phyloP scores from a whole-genome alignment of 2,329 filamentous ascomycete species.

The Pestalotiopsis sp. region DNA sequence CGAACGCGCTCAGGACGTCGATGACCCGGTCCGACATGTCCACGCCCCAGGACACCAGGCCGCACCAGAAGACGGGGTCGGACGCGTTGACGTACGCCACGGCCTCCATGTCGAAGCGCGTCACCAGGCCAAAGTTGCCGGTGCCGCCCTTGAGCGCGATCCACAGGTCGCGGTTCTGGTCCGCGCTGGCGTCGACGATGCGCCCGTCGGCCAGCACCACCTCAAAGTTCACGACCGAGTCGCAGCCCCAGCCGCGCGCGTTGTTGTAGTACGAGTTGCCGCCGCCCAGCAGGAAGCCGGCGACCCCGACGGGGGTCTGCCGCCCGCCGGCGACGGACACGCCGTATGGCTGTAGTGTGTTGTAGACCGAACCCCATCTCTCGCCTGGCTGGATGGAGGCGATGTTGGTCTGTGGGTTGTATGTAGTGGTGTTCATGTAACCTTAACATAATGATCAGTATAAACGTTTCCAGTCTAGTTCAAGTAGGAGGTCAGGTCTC shows the following conservation, averaged over 20 bases:
- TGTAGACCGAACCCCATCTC: constrained; percentile 27
- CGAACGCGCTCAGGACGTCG: constrained; percentile 19
- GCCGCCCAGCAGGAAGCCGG: constrained; percentile 29
- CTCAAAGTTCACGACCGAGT: constrained; percentile 44
- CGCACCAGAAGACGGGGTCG: background rate
- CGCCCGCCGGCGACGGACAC: constrained; percentile 27
- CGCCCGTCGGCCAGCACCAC: constrained; percentile 43
- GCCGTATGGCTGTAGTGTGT: constrained; percentile 18
- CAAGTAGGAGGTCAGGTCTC: too few relatives aligned
- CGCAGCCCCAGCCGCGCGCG: constrained; percentile 44
- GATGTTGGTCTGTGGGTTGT: constrained; percentile 28
- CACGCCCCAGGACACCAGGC: background rate
- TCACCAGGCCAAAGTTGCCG: constrained; percentile 45
- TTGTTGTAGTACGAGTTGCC: constrained; percentile 23
- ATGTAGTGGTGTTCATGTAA: constrained; percentile 27
- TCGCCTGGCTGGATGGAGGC: constrained; percentile 33
- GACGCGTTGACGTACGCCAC: constrained; percentile 2
- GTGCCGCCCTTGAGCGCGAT: constrained; percentile 47
- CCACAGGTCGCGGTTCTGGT: constrained; percentile 42
- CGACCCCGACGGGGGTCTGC: constrained; percentile 27
- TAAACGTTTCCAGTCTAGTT: too few relatives aligned
- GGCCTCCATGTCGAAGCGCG: constrained; percentile 30
- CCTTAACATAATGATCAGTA: background rate
- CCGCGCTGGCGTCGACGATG: constrained; percentile 41
- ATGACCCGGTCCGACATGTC: constrained; percentile 13